Base-by-base conservation (phyloP, 1,284 basidiomycete species). In the Tremellales sp. region DNA sequence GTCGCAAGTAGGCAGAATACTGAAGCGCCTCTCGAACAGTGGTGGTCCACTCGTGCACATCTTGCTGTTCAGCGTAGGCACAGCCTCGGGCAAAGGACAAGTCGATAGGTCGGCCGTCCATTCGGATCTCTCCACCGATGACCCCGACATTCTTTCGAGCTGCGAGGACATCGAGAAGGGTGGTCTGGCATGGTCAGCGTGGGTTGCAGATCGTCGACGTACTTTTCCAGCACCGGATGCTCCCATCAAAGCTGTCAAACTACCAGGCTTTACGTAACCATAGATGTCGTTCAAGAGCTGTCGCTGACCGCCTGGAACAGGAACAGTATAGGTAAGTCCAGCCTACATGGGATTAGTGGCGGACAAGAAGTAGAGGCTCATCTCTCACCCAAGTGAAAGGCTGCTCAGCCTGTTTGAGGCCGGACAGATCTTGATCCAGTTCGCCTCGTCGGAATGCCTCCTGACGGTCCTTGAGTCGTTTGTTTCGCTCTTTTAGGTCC, bases 21-120 rank as follows among this genome's bases (percentile, higher is more conserved):
- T 77, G 73, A 37, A 81, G 70, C 0, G 79, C 78, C 57, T 81
- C 79, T 40, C 80, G 76, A 18, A 81, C 77, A 25, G 78, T 80
- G 5, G 88, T 81, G 10, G 86, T 89, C 52, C 81, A 84, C 70
- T 90, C 87, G 67, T 93, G 90, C 2, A 86, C 83, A 61, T 93
- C 89, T 80, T 64, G 59, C 48, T 91, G 88, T 63, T 90, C 85
- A 28, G 85, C 86, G 52, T 77, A 79, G 7, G 76, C 79, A 33
- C 78, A 79, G 34, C 76, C 76, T 47, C 79, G 74, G 28, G 65
- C 63, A 52, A 71, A 71, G 18, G 71, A 74, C 37, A 69, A 60
- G 39, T 72, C 75, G 10, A 75, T 69, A 3, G 71, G 67, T 50
- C 74, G 68, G 27, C 79, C 80, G 46, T 87, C 72, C 54, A 76